Evolutionary conservation across 257 asterid species (phyloP).

Genomic region (Anisodus tanguticus): DNA sequence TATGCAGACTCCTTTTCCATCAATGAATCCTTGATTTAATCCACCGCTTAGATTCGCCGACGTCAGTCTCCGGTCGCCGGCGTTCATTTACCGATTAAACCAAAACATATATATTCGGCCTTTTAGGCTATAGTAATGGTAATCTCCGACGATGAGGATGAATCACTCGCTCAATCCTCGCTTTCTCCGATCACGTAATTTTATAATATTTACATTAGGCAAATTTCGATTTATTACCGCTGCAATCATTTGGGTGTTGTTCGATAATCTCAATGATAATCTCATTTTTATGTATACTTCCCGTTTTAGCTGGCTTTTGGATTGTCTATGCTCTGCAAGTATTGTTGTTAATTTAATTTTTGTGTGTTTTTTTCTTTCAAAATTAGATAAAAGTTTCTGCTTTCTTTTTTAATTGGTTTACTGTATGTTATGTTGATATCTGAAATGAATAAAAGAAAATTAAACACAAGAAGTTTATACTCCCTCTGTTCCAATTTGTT

Average conservation of each 20-base stretch:
- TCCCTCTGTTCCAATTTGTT: no score
- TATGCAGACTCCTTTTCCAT: not conserved
- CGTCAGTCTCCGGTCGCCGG: constrained; percentile 48
- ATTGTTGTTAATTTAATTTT: not conserved
- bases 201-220: not conserved
- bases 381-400: not conserved
- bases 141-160: constrained; percentile 78
- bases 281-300: no score
- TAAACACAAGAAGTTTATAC: no score
- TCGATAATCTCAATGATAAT: no score
- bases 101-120: not conserved
- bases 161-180: constrained; percentile 75
- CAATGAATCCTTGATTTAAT: constrained; percentile 31
- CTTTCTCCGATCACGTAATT: constrained; percentile 73
- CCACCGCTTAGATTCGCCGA: constrained; percentile 62
- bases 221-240: not conserved
- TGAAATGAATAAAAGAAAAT: no score
- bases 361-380: no score
- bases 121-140: constrained; percentile 46
- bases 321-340: not conserved
- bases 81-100: constrained; percentile 33
- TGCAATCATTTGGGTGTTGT: not conserved
- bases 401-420: no score
- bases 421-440: no score
- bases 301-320: not conserved